Evolutionary conservation across 1,284 basidiomycete species (phyloP).

Genomic region (Chalciporus sp.): DNA sequence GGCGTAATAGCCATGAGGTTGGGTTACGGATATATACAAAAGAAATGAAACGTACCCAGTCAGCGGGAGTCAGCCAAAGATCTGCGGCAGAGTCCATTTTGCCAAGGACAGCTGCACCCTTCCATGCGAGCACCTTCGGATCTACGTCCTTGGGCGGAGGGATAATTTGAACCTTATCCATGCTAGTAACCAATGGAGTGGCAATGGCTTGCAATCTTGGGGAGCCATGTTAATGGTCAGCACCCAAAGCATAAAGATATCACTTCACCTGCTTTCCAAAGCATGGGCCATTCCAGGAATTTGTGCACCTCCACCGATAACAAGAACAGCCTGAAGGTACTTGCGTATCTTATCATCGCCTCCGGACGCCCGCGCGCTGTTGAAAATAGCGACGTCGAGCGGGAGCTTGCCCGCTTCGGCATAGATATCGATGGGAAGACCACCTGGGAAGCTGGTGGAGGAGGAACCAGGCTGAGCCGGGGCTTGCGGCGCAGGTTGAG

Average conservation of each 20-base stretch:
- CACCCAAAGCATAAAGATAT: not conserved
- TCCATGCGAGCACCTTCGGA: slow-evolving; percentile 90
- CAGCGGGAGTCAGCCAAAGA: slow-evolving; percentile 83
- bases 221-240: slow-evolving; percentile 11
- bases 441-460: slow-evolving; percentile 27
- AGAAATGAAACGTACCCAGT: slow-evolving; percentile 72
- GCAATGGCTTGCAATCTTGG: slow-evolving; percentile 77
- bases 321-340: slow-evolving; percentile 85
- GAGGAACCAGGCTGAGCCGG: slow-evolving; percentile 25
- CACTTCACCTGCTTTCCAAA: slow-evolving; percentile 71
- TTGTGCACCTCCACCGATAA: slow-evolving; percentile 82
- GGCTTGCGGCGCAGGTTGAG: slow-evolving; percentile 18
- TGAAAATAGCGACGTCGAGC: slow-evolving; percentile 93
- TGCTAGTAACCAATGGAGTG: slow-evolving; percentile 76
- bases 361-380: slow-evolving; percentile 82
- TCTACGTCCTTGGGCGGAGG: slow-evolving; percentile 94
- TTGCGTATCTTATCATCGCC: slow-evolving; percentile 90
- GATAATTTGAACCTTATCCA: slow-evolving; percentile 87
- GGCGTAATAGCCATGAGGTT: slow-evolving; percentile 10
- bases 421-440: slow-evolving; percentile 68
- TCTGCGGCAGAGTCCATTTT: slow-evolving; percentile 90
- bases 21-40: slow-evolving; percentile 1
- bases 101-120: slow-evolving; percentile 91
- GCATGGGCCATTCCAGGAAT: slow-evolving; percentile 79
- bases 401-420: slow-evolving; percentile 90